Evolutionary conservation across 73 alveolate genomes (phyloP), one percentile per base, ranked within the genome.

Genomic region (Symbiodinium pilosum): DNA sequence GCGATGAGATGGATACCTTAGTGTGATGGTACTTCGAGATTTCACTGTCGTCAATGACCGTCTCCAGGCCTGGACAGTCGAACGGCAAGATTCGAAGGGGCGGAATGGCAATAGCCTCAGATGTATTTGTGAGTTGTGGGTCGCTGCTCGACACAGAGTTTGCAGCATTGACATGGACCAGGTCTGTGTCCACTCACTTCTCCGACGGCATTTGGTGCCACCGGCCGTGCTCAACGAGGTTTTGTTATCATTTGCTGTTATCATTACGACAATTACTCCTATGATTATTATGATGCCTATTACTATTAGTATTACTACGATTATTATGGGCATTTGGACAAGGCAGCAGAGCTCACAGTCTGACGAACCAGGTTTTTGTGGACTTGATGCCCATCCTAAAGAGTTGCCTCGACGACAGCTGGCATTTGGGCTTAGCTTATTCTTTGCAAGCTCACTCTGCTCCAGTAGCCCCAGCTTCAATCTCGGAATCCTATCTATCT

Each of bases 31-130:
- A 30, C 16, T 54, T 54, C 2, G 71, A 3, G 71, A 3, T 24
- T 24, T 51, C 21, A 51, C n/a, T n/a, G n/a, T n/a, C 21, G 68
- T 51, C 68, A 51, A 2, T 20, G 8, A n/a, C n/a, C n/a, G n/a
- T n/a, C 59, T 6, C 91, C 85, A 91, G 97, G 97, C 97, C 97
- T 28, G 98, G 98, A 0, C 98, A 93, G 92, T 93, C 98, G 84
- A 93, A 93, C 40, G 92, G 92, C 18, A 93, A 93, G 68, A 93
- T 93, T 28, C 98, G 98, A 26, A 43, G 92, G 32, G 98, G 98
- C 38, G 93, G 85, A 36, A 81, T 81, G 91, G 98, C 47, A 4
- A 4, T 28, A 24, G 39, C 38, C 81, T 64, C 81, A 64, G 81
- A 8, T n/a, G 1, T 6, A 54, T 26, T n/a, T 54, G 20, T 26